Base-by-base conservation (phyloP, 2,329 filamentous ascomycete genomes). In the Botrytis squamosa region DNA sequence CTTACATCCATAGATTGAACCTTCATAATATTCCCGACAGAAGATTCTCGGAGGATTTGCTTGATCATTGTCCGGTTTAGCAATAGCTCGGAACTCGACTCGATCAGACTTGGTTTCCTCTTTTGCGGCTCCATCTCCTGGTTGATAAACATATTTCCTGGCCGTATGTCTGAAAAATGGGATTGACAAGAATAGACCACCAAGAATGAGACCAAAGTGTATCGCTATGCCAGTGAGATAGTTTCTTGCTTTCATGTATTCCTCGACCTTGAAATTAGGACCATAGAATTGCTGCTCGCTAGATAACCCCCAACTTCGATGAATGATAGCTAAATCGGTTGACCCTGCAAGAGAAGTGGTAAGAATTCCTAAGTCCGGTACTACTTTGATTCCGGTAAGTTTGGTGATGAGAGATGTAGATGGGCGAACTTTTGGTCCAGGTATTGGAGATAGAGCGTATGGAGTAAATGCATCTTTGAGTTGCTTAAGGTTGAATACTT, bases 1-100 rank as follows among this genome's bases (percentile, higher is more conserved):
- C 89, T 87, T 81, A 91, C 89, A 82, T n/a, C 84, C 83, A 81
- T 95, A 95, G 80, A 90, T 85, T 77, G 88, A 87, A 4, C 92
- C 91, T 6, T 85, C 82, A 76, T 85, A 90, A 77, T 85, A 84
- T 59, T 89, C 86, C 70, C 85, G 86, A 70, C 85, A 87, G 68
- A 85, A 86, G 0, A 88, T 90, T 77, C 78, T 76, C 1, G 75
- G 63, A 22, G 76, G 65, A 29, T 78, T 83, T 29, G 83, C 81
- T 36, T 81, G 82, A 73, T 81, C 75, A 71, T 82, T 71, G 77
- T 92, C 90, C 0, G 91, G 89, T n/a, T 84, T 85, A 1, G 88
- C 92, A 33, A 93, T 84, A 7, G 86, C 91, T 20, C 88, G 86
- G 79, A 89, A 92, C 80, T 91, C 88, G 42, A 92, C 81, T 72